phyloP scores from a whole-genome alignment of 106 monocot species.

The Dendrobium officinale region DNA sequence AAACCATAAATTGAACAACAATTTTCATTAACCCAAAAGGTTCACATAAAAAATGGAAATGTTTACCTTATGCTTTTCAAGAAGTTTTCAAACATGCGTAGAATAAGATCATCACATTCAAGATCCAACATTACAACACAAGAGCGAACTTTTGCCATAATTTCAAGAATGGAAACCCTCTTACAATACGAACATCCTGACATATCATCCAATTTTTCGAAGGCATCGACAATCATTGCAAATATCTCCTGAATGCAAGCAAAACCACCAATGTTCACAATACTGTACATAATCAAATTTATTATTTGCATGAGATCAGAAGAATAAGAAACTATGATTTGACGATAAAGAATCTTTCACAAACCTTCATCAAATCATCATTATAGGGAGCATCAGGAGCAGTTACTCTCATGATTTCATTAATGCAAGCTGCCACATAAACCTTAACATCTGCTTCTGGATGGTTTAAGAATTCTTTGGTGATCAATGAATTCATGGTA shows the following conservation, averaged over 20 bases:
- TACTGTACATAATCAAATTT: background rate
- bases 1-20: background rate
- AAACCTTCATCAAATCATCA: constrained; percentile 81
- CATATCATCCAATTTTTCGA: constrained; percentile 49
- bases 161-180: constrained; percentile 76
- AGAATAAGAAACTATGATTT: background rate
- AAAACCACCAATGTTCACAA: constrained; percentile 1
- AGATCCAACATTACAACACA: constrained; percentile 90
- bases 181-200: constrained; percentile 39
- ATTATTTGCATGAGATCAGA: background rate
- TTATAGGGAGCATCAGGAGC: constrained; percentile 80
- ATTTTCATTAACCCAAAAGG: background rate
- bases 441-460: constrained; percentile 48
- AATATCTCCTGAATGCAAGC: constrained; percentile 39
- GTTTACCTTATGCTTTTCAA: constrained; percentile 58
- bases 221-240: constrained; percentile 62
- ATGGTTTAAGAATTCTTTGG: constrained; percentile 44
- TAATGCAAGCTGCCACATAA: constrained; percentile 53
- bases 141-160: constrained; percentile 74
- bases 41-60: background rate
- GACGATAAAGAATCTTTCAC: background rate
- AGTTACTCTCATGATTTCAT: constrained; percentile 84
- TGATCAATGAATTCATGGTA: constrained; percentile 32
- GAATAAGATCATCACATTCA: constrained; percentile 72
- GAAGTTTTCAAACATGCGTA: constrained; percentile 68